These are phyloP conservation scores for Jaltomata sinuosa DNA, from an alignment of 257 asterid species.

Conservation along the genomic window DNA sequence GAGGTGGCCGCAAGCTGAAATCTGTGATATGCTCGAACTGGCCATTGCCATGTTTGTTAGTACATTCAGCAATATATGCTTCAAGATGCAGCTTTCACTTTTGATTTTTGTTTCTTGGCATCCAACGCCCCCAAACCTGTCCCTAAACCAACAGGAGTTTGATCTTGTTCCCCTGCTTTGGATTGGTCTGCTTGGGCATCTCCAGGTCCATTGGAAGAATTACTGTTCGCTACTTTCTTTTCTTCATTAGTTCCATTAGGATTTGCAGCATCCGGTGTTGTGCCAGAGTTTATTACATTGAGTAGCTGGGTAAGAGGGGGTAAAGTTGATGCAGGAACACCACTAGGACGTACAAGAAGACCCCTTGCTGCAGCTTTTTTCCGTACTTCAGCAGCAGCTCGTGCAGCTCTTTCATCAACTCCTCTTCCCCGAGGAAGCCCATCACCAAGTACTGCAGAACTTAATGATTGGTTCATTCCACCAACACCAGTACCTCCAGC, in stretches of 20 bases:
- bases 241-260: constrained; percentile 16
- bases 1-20: background rate
- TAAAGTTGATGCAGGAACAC: constrained; percentile 47
- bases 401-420: constrained; percentile 80
- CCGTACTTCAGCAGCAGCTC: constrained; percentile 76
- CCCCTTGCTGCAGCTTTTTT: constrained; percentile 96
- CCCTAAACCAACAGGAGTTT: constrained; percentile 75
- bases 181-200: constrained; percentile 15
- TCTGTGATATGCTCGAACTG: background rate
- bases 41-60: background rate
- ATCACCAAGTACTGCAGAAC: constrained; percentile 35
- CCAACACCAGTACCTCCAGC: constrained; percentile 25
- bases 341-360: constrained; percentile 56
- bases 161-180: constrained; percentile 23
- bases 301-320: constrained; percentile 62
- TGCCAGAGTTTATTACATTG: constrained; percentile 42
- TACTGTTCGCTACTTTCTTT: constrained; percentile 33
- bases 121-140: constrained; percentile 53
- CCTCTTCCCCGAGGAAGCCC: constrained; percentile 63
- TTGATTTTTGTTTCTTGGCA: constrained; percentile 58
- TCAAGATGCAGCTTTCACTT: constrained; percentile 35
- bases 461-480: constrained; percentile 41
- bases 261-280: constrained; percentile 18
- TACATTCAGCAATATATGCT: background rate
- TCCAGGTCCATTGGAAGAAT: constrained; percentile 22